phyloP scores from a whole-genome alignment of 108 stramenopile genomes.

The Phaeodactylum tricornutum region DNA sequence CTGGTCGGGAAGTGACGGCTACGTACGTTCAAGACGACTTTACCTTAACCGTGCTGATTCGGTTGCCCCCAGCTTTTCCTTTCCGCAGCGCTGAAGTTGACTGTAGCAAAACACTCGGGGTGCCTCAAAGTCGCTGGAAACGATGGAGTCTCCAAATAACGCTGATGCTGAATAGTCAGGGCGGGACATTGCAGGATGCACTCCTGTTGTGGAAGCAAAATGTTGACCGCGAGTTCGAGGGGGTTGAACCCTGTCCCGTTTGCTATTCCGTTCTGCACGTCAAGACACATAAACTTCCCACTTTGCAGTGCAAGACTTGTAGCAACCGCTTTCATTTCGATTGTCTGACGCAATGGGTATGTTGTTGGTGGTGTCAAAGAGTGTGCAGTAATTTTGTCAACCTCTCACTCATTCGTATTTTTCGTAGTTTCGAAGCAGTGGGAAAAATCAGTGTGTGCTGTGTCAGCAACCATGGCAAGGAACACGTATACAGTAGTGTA shows the following conservation, averaged over 20 bases:
- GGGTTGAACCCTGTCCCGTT: conserved; percentile 97
- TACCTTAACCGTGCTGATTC: conserved; percentile 59
- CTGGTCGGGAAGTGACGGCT: conserved; percentile 67
- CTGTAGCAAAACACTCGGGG: conserved; percentile 66
- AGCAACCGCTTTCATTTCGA: conserved; percentile 82
- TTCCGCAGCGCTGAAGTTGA: conserved; percentile 77
- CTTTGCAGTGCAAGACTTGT: conserved; percentile 78
- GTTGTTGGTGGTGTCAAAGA: too few species aligned
- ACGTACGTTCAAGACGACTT: conserved; percentile 82
- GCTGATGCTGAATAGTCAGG: conserved; percentile 78
- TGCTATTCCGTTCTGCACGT: conserved; percentile 93
- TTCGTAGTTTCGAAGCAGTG: conserved; percentile 74
- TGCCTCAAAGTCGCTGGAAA: conserved; percentile 59
- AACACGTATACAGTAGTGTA: not conserved
- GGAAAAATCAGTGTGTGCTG: conserved; percentile 78
- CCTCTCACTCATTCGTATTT: too few species aligned
- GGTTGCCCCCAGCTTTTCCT: conserved; percentile 65
- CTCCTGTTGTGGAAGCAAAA: conserved; percentile 93
- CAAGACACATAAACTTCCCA: conserved; percentile 82
- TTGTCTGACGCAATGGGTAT: conserved; percentile 94
- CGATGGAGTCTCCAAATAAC: conserved; percentile 76
- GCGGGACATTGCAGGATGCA: conserved; percentile 82
- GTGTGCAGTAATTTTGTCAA: too few species aligned
- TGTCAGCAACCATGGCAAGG: conserved; percentile 69
- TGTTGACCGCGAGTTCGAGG: conserved; percentile 96